Evolutionary conservation across 225 moss, liverwort and hornwort genomes (phyloP).

Genomic region (Pseudoscleropodium purum): DNA sequence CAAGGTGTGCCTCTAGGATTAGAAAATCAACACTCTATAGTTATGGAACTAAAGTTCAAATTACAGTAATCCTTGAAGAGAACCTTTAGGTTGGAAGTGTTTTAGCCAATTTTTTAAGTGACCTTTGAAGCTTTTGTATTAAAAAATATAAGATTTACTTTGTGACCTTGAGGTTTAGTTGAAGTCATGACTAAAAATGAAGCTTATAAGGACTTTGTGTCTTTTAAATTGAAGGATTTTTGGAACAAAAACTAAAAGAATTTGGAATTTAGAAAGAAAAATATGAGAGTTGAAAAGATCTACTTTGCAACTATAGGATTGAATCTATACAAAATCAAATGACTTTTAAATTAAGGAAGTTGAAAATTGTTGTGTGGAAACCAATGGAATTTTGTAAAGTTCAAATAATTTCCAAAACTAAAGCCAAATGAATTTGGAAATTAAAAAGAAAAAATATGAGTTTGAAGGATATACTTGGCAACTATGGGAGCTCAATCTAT

Average conservation of each 20-base stretch:
- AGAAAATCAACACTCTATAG: not conserved
- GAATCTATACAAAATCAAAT: no score
- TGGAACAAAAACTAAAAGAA: not conserved
- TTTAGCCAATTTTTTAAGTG: not conserved
- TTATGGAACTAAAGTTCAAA: not conserved
- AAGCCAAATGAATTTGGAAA: not conserved
- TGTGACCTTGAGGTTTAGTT: fast-evolving
- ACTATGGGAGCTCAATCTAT: no score
- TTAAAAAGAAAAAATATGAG: no score
- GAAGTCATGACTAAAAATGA: not conserved
- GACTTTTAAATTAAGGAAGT: not conserved
- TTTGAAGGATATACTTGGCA: no score
- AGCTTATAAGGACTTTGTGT: not conserved
- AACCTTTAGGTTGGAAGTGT: not conserved
- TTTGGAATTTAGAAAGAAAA: no score
- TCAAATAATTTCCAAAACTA: not conserved
- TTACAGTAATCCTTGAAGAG: not conserved
- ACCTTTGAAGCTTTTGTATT: not conserved
- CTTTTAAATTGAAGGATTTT: not conserved
- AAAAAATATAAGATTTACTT: not conserved
- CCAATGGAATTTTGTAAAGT: not conserved
- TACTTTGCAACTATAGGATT: no score
- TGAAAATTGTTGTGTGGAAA: not conserved
- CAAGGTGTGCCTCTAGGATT: fast-evolving
- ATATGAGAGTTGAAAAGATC: no score